Conservation (phyloP, 257 asterid genomes). For the Solanum sejunctum region DNA sequence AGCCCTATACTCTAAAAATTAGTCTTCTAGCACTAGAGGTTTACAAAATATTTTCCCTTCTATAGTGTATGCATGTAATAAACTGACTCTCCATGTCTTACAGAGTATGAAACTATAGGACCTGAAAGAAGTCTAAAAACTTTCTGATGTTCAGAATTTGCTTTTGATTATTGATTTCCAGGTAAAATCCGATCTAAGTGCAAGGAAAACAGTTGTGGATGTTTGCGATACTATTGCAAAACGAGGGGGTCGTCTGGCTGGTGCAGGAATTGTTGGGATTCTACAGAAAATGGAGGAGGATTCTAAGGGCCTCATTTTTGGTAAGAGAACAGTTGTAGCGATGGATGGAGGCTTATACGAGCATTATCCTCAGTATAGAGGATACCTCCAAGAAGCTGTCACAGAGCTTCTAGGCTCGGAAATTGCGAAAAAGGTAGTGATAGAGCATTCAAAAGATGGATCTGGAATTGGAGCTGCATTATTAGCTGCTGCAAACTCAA, state of each 20-base stretch:
- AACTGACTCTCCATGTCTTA: background rate
- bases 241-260: conserved; percentile 73
- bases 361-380: conserved; percentile 57
- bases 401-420: conserved; percentile 49
- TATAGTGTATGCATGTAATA: background rate
- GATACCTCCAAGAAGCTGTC: conserved; percentile 50
- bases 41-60: background rate
- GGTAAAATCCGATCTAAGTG: conserved; percentile 23
- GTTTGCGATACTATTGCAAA: conserved; percentile 50
- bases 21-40: background rate
- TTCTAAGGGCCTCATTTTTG: conserved; percentile 36
- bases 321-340: conserved; percentile 71
- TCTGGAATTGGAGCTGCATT: conserved; percentile 82
- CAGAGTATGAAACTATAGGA: background rate
- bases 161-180: background rate
- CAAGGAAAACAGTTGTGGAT: conserved; percentile 37
- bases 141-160: background rate
- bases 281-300: conserved; percentile 67
- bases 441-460: conserved; percentile 73
- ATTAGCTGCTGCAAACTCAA: conserved; percentile 75
- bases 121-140: no score
- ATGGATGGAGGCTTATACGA: conserved; percentile 86
- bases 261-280: conserved; percentile 78
- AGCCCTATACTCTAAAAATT: background rate
- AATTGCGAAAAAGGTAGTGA: conserved; percentile 33